Base-by-base conservation (phyloP, 768 basidiomycete genomes). In the Lactarius akahatsu region DNA sequence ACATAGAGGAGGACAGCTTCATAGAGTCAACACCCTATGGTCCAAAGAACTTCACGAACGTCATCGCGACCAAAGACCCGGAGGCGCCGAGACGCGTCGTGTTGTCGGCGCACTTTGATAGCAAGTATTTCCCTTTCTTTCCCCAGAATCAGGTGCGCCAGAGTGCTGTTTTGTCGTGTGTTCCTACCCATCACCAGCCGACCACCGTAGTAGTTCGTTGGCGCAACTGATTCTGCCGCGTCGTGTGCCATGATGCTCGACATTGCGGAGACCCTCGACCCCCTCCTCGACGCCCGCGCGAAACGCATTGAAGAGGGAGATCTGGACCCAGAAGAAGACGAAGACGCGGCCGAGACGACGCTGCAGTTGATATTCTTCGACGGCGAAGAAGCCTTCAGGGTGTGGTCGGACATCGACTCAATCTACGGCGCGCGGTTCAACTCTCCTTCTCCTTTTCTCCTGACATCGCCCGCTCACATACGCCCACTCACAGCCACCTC, bases 51-150 rank as follows among this genome's bases (percentile, higher is more conserved):
- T 96, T 99, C 75, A 88, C 86, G 16, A 99, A 99, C 78, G 81
- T 98, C 59, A 89, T 98, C 69, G 96, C 94, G 38, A 98, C 97
- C 13, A 97, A 97, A 75, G 90, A 98, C 74, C 91, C 92, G n/a
- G 75, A 78, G 20, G 96, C 97, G 0, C 79, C 88, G 1, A 78
- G 92, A 55, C 87, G 92, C 67, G 81, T 99, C 40, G 81, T 96
- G 18, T 75, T 99, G n/a, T 82, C 97, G 6, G 97, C 96, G 7
- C 96, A 98, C 74, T 94, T 88, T 71, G 96, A 98, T 75, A 93
- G 91, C 77, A 97, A 97, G 79, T 96, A 86, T 77, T 95, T 90
- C 71, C 78, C 87, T 0, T 76, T 74, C 1, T 88, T 81, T 64
- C 91, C 92, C 5, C 76, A 83, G 43, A 91, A 92, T 73, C 89